Evolutionary conservation across 768 basidiomycete species (phyloP).

Genomic region (Lanmaoa pseudosensibilis): DNA sequence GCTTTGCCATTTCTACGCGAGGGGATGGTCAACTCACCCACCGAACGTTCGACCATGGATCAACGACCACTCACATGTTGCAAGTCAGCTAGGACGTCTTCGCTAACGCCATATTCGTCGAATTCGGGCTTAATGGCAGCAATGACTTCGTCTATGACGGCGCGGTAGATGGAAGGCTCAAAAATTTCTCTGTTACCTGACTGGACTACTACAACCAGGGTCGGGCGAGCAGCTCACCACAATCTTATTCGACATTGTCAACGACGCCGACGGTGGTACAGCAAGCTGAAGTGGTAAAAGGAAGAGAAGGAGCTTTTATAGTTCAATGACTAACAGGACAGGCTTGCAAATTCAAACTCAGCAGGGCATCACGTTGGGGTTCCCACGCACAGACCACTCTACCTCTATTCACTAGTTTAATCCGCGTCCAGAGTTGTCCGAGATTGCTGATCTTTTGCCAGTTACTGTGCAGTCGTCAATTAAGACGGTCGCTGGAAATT

Average conservation of each 20-base stretch:
- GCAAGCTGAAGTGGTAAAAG: slow-evolving; percentile 36
- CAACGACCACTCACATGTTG: slow-evolving; percentile 68
- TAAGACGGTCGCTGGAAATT: not conserved
- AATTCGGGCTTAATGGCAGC: slow-evolving; percentile 86
- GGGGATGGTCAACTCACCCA: slow-evolving; percentile 8
- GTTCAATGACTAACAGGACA: slow-evolving; percentile 38
- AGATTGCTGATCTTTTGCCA: not conserved
- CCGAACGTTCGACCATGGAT: slow-evolving; percentile 7
- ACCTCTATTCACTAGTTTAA: too few relatives aligned
- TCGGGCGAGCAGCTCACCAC: slow-evolving; percentile 87
- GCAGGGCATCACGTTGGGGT: slow-evolving; percentile 25
- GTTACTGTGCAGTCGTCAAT: not conserved
- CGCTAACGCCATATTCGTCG: slow-evolving; percentile 92
- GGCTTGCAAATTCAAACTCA: slow-evolving; percentile 45
- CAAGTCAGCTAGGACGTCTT: slow-evolving; percentile 85
- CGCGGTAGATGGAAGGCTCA: slow-evolving; percentile 90
- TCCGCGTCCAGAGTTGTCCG: not conserved
- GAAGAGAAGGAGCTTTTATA: slow-evolving; percentile 40
- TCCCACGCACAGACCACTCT: slow-evolving; percentile 50
- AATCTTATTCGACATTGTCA: slow-evolving; percentile 93
- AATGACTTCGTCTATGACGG: slow-evolving; percentile 97
- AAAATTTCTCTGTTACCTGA: slow-evolving; percentile 51
- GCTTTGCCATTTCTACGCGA: slow-evolving; percentile 86
- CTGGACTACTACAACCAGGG: slow-evolving; percentile 55
- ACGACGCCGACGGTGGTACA: slow-evolving; percentile 31